Percentiles rank a stretch among this genome's conserved stretches.
Evolutionary conservation across 2,329 filamentous ascomycete species (phyloP).

Genomic region (Fusarium incarnatum): DNA sequence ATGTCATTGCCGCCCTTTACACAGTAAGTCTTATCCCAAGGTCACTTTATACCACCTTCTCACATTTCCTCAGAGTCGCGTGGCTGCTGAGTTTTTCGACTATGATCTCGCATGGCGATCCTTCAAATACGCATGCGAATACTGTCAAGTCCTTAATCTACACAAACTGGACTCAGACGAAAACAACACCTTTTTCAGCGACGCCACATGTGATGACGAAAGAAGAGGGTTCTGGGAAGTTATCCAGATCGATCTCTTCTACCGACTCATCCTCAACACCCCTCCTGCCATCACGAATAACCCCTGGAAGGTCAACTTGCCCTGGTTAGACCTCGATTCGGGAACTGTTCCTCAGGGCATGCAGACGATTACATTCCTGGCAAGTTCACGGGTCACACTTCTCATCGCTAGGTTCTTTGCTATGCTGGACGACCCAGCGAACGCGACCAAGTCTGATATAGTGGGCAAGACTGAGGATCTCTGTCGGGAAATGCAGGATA

Average conservation of each 20-base stretch:
- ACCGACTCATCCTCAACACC: constrained; percentile 48
- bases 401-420: constrained; percentile 49
- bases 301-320: constrained; percentile 50
- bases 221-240: constrained; percentile 51
- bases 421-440: constrained; percentile 43
- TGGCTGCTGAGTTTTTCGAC: constrained; percentile 50
- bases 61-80: constrained; percentile 42
- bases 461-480: constrained; percentile 46
- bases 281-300: constrained; percentile 46
- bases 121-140: constrained; percentile 48
- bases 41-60: accelerated
- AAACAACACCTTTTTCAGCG: constrained; percentile 16
- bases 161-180: constrained; percentile 48
- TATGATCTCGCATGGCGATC: constrained; percentile 50
- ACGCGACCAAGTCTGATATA: constrained; percentile 37
- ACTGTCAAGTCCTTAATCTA: constrained; percentile 48
- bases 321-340: constrained; percentile 46
- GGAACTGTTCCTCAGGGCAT: constrained; percentile 38
- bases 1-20: constrained; percentile 48
- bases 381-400: constrained; percentile 47
- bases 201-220: constrained; percentile 39
- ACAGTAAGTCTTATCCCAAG: constrained; percentile 43
- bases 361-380: constrained; percentile 44
- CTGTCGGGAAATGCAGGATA: constrained; percentile 44
- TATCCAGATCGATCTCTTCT: constrained; percentile 50